A percentile compares a stretch with the other conserved stretches of the same genome.
Conservation (phyloP, 306 rosid species). For the Comarum palustre region DNA sequence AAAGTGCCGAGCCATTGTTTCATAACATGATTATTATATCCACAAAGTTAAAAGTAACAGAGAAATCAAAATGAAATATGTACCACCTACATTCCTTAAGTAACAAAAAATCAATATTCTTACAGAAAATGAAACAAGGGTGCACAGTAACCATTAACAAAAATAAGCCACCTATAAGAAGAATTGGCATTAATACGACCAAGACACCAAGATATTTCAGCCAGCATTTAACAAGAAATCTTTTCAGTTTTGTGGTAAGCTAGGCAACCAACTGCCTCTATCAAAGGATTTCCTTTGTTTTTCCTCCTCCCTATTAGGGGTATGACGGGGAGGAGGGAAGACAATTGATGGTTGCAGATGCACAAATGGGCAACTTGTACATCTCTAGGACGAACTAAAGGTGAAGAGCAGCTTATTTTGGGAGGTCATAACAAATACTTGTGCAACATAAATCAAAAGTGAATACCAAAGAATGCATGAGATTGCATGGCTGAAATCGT, state of each 20-base stretch:
- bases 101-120: neutral
- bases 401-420: neutral
- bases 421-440: neutral
- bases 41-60: neutral
- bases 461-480: neutral
- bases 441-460: neutral
- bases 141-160: neutral
- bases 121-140: neutral
- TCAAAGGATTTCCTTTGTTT: neutral
- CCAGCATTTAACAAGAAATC: neutral
- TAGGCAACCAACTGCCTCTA: neutral
- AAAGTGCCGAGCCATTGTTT: neutral
- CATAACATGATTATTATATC: neutral
- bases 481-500: neutral
- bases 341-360: neutral
- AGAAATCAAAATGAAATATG: neutral
- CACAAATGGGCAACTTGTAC: neutral
- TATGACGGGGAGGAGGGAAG: neutral
- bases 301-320: neutral
- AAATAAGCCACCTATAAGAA: neutral
- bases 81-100: neutral
- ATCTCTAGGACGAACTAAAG: neutral
- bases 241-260: neutral
- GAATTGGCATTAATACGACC: neutral
- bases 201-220: neutral